Base-by-base conservation (phyloP, 2,329 filamentous ascomycete species). In the Aureobasidium sp. region DNA sequence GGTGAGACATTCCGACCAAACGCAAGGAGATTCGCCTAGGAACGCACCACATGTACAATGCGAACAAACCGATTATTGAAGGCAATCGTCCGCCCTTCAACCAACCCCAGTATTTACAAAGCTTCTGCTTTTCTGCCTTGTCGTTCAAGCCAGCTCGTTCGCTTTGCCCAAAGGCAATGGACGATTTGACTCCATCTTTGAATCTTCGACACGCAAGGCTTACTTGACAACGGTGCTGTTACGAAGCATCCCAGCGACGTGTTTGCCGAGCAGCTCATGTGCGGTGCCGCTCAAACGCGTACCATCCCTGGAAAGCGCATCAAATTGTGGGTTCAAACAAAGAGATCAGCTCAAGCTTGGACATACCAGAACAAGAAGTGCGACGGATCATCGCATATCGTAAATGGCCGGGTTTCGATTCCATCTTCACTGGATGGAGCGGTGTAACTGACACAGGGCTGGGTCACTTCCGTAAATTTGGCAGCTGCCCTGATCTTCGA, bases 1-100 rank as follows among this genome's bases (percentile, higher is more conserved):
- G 68, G 63, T 69, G 67, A 70, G 68, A 71, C 70, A 72, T 71
- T 70, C 69, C 66, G 66, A 64, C 66, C 64, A 67, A 67, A 69
- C 67, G 67, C 67, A 69, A 70, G 68, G 69, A 67, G 66, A 64
- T 65, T 63, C 45, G 56, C 61, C 62, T 63, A 70, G 65, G 67
- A 69, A 70, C 68, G 68, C 66, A 65, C 45, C 60, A 65, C 63
- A 61, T 63, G 60, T 64, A 68, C 68, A 68, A 65, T 65, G 67
- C 64, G 65, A 66, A 66, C 67, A 68, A 69, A 67, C 67, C 57
- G 64, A 65, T 64, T 64, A 63, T 64, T 42, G 50, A 49, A 49
- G 15, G 39, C 54, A 39, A 40, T 47, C 44, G 31, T 33, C 14
- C 33, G 8, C 31, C 53, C 24, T 29, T 57, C 9, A 27, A 29